phyloP scores from a whole-genome alignment of 371 early-diverging fungal species.

The Coemansia sp. region DNA sequence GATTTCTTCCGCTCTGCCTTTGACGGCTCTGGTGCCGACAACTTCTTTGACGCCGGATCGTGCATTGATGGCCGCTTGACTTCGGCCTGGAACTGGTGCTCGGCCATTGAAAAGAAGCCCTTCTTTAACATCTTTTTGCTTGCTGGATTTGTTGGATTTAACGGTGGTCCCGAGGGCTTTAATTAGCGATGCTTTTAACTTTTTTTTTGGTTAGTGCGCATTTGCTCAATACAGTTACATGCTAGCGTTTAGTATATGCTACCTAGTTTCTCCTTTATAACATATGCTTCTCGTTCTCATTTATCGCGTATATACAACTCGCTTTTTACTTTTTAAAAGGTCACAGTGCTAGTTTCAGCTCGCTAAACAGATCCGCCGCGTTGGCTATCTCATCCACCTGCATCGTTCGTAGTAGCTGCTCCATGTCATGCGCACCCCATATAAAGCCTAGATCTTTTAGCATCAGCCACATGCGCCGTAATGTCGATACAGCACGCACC shows the following conservation, averaged over 20 bases:
- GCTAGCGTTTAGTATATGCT: no score
- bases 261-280: no score
- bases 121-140: conserved; percentile 88
- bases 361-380: conserved; percentile 30
- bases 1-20: conserved; percentile 96
- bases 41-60: conserved; percentile 93
- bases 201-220: no score
- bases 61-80: conserved; percentile 97
- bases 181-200: conserved; percentile 1
- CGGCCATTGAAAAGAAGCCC: conserved; percentile 87
- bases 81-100: conserved; percentile 97
- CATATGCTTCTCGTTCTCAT: no score
- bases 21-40: conserved; percentile 95
- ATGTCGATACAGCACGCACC: conserved; percentile 2
- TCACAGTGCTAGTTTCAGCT: conserved; percentile 21
- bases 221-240: no score
- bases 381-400: conserved; percentile 44
- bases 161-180: conserved; percentile 61
- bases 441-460: conserved; percentile 39
- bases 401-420: conserved; percentile 38
- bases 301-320: not conserved
- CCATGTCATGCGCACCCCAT: conserved; percentile 39
- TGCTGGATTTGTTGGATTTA: conserved; percentile 80
- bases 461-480: conserved; percentile 43
- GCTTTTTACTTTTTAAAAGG: not conserved